A percentile compares a stretch with the other conserved stretches of the same genome.
Evolutionary conservation across 2,329 filamentous ascomycete genomes (phyloP).

Genomic region (Zasmidium cellare): DNA sequence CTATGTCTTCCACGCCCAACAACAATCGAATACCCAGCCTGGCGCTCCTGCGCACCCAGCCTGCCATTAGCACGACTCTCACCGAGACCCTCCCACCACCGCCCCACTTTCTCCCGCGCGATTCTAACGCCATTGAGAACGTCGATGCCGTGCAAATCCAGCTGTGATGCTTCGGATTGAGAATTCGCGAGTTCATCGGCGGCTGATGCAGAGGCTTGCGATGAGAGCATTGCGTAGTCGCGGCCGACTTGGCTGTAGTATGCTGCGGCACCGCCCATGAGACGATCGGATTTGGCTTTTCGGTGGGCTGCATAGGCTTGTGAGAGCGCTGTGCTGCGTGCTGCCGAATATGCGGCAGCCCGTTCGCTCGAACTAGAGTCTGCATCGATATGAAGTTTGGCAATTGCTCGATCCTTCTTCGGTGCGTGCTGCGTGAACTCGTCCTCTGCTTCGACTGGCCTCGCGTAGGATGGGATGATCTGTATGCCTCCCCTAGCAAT

Average conservation of each 20-base stretch:
- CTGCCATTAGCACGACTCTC: constrained; percentile 58
- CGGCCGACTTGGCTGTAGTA: constrained; percentile 74
- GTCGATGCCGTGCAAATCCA: constrained; percentile 82
- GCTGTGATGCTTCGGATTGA: constrained; percentile 58
- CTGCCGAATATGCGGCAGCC: constrained; percentile 41
- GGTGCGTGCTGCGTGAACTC: constrained; percentile 6
- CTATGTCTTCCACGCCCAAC: constrained; percentile 81
- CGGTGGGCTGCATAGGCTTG: constrained; percentile 61
- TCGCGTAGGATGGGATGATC: constrained; percentile 50
- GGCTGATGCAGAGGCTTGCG: constrained; percentile 61
- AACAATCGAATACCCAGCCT: constrained; percentile 68
- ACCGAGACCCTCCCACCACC: constrained; percentile 76
- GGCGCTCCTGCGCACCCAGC: constrained; percentile 45
- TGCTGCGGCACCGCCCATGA: constrained; percentile 73
- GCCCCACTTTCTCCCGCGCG: constrained; percentile 62
- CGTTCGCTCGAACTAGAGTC: constrained; percentile 5
- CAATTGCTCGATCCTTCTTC: background rate
- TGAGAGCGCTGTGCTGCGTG: constrained; percentile 53
- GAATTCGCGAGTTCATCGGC: constrained; percentile 69
- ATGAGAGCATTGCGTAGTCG: constrained; percentile 60
- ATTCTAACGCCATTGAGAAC: constrained; percentile 82
- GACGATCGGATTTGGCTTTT: constrained; percentile 65
- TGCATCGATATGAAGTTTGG: constrained; percentile 14
- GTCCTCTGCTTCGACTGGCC: constrained; percentile 38
- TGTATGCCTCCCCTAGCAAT: constrained; percentile 43